Conservation (phyloP, 345 rosid species). For the Arabis alpina region DNA sequence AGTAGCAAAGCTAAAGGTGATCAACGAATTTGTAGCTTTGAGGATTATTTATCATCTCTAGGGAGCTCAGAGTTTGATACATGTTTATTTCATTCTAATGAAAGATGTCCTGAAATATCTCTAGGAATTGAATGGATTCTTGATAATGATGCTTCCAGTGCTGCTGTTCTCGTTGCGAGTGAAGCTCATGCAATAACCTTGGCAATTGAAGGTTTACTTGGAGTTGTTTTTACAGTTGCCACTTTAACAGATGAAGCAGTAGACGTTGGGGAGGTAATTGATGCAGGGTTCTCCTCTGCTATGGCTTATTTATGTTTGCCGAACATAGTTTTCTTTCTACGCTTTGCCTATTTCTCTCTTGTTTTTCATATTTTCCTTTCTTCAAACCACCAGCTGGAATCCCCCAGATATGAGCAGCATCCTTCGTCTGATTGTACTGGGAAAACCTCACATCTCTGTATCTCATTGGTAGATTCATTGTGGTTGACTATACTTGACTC, state of each 20-base stretch:
- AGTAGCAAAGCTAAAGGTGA: slow-evolving; percentile 99
- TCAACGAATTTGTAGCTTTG: slow-evolving; percentile 22
- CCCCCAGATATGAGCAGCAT: slow-evolving; percentile 81
- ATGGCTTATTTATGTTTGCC: slow-evolving; percentile 23
- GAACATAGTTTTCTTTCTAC: slow-evolving; percentile 9
- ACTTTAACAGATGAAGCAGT: slow-evolving; percentile 97
- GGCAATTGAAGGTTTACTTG: slow-evolving; percentile 94
- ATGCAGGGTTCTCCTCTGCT: slow-evolving; percentile 23
- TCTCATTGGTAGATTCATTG: slow-evolving; percentile 91
- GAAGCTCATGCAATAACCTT: slow-evolving; percentile 97
- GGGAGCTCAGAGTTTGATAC: neutral
- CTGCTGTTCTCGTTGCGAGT: slow-evolving; percentile 97
- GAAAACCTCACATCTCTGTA: slow-evolving; percentile 74
- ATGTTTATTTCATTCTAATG: neutral
- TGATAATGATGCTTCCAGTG: slow-evolving; percentile 96
- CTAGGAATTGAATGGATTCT: slow-evolving; percentile 98
- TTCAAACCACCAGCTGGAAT: slow-evolving; percentile 70
- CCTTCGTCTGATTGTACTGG: slow-evolving; percentile 59
- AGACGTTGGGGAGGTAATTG: slow-evolving; percentile 84
- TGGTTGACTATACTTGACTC: slow-evolving; percentile 98
- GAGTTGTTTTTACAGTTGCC: slow-evolving; percentile 92
- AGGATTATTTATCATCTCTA: slow-evolving; percentile 11
- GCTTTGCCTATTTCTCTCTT: slow-evolving; percentile 21
- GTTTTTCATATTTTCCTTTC: slow-evolving; percentile 33
- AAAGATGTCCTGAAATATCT: slow-evolving; percentile 19